Evolutionary conservation across 2,329 filamentous ascomycete species (phyloP).

Genomic region (Dichotomopilus funicola): DNA sequence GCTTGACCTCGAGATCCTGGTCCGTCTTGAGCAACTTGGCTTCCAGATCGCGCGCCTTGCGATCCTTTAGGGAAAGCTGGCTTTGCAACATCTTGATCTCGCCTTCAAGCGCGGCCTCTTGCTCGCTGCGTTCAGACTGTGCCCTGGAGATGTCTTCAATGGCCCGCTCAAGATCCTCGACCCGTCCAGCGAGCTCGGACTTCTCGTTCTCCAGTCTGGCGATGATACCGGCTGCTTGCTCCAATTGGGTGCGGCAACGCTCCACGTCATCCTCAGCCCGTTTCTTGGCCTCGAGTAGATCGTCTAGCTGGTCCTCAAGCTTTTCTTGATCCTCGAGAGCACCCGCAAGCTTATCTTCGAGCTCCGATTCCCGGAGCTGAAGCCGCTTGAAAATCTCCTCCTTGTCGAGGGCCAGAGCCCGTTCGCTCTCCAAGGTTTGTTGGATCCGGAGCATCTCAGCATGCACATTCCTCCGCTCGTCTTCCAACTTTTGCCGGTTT

Average conservation of each 20-base stretch:
- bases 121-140: constrained; percentile 66
- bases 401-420: constrained; percentile 92
- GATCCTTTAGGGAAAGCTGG: constrained; percentile 80
- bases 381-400: constrained; percentile 99
- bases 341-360: constrained; percentile 86
- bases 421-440: constrained; percentile 90
- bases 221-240: constrained; percentile 87
- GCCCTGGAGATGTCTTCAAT: constrained; percentile 63
- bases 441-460: constrained; percentile 83
- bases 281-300: constrained; percentile 81
- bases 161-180: constrained; percentile 63
- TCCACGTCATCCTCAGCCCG: constrained; percentile 80
- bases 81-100: constrained; percentile 90
- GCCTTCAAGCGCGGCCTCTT: constrained; percentile 69
- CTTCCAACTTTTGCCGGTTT: constrained; percentile 75
- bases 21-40: constrained; percentile 75
- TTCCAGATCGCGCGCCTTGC: constrained; percentile 84
- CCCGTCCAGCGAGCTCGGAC: constrained; percentile 59
- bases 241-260: constrained; percentile 70
- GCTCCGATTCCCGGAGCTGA: constrained; percentile 81
- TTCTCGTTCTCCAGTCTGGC: constrained; percentile 82
- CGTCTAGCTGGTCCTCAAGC: constrained; percentile 88
- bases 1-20: constrained; percentile 81
- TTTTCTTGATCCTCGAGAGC: constrained; percentile 91
- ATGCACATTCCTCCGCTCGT: constrained; percentile 82